Base-by-base conservation (phyloP, 108 stramenopile genomes). In the Cyclostephanos invisitatus region DNA sequence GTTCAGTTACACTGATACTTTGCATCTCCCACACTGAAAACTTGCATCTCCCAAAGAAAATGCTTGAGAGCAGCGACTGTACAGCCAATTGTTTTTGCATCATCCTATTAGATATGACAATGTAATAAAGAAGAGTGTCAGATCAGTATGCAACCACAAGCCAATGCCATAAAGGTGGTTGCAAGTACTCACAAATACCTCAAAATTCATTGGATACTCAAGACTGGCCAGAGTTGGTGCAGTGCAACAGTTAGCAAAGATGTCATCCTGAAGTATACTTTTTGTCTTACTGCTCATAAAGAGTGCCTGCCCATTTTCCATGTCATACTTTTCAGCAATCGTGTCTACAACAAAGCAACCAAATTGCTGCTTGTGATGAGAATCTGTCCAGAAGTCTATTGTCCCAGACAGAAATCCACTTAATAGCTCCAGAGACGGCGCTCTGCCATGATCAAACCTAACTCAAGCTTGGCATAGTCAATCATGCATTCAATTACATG, bases 331-430 rank as follows among this genome's bases (percentile, higher is more conserved):
- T 21, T 15, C 20, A 24, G 64, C 64, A 64, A 48, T 44, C 64
- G 48, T 47, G 46, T 64, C 46, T 47, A 48, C 20, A 56, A 56
- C 64, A 47, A 64, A 64, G 64, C 14, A 18, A 21, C 64, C 64
- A 64, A 64, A 64, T 20, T 64, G 64, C 22, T 64, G 17, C 14
- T 24, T 17, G 22, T 46, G 46, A 47, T 64, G 64, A 48, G 64
- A 46, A 48, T 64, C 64, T 7, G 64, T 47, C 64, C 64, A 64
- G 46, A 64, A 64, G 64, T 64, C 64, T 24, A 46, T 64, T 11
- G 40, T 29, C 7, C 40, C 64, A 24, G 64, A 64, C 44, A 64
- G 20, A 27, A 47, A 47, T 7, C 46, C 46, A 20, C 9, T 37
- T 22, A 29, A 42, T n/a, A 64, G 22, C 14, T 24, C 21, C n/a